phyloP scores from a whole-genome alignment of 2,329 filamentous ascomycete genomes.

The Fusarium circinatum region DNA sequence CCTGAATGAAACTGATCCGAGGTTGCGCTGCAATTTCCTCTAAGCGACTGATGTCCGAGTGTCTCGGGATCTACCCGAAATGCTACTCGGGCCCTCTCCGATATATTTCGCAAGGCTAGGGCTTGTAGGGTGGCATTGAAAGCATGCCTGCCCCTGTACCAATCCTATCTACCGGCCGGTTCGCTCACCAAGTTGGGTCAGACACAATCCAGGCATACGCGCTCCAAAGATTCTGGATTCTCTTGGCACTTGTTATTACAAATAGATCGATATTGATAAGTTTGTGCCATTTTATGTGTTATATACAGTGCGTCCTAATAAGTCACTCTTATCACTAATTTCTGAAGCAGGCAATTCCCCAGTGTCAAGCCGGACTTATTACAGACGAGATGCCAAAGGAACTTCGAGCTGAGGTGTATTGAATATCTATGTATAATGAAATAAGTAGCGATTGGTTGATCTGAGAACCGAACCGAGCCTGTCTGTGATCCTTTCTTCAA shows the following conservation, averaged over 20 bases:
- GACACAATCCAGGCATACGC: not conserved
- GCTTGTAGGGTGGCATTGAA: not conserved
- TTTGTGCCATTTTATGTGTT: not conserved
- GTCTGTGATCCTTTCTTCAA: not conserved
- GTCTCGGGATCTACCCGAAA: not conserved
- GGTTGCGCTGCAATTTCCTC: too few relatives aligned
- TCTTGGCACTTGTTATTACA: not conserved
- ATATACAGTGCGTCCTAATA: fast-evolving
- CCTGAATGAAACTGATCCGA: not conserved
- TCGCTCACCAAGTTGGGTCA: not conserved
- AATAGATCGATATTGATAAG: not conserved
- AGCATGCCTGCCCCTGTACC: not conserved
- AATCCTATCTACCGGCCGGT: not conserved
- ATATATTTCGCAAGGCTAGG: not conserved
- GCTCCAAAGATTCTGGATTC: not conserved
- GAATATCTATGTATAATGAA: not conserved
- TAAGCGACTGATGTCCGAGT: not conserved
- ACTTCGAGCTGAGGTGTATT: not conserved
- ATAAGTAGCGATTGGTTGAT: not conserved
- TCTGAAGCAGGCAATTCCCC: not conserved
- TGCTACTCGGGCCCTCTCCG: not conserved
- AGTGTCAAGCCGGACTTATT: too few relatives aligned
- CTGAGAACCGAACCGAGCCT: not conserved
- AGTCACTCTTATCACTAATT: not conserved
- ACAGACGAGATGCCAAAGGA: fast-evolving